A percentile compares a stretch with the other conserved stretches of the same genome.
Evolutionary conservation across 2,329 filamentous ascomycete species (phyloP).

Genomic region (Huntiella abstrusa): DNA sequence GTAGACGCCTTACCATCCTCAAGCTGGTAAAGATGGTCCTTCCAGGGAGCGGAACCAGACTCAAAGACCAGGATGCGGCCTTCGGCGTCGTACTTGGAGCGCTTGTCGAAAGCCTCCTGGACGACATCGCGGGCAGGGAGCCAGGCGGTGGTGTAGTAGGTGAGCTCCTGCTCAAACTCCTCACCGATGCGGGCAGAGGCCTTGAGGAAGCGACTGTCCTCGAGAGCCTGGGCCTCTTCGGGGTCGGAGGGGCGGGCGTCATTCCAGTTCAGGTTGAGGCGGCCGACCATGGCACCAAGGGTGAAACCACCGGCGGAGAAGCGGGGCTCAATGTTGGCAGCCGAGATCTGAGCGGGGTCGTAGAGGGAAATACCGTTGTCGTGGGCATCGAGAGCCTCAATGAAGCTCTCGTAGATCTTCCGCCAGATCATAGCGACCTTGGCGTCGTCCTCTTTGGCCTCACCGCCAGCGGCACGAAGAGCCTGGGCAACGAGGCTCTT

Average conservation of each 20-base stretch:
- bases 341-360: constrained; percentile 48
- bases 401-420: constrained; percentile 82
- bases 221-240: constrained; percentile 40
- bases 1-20: constrained; percentile 46
- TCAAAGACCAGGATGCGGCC: constrained; percentile 71
- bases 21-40: constrained; percentile 82
- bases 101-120: constrained; percentile 51
- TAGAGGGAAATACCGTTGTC: constrained; percentile 86
- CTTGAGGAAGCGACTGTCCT: constrained; percentile 60
- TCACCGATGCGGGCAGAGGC: constrained; percentile 76
- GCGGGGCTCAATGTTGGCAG: constrained; percentile 59
- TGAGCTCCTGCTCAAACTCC: constrained; percentile 66
- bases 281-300: constrained; percentile 64
- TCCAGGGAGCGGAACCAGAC: constrained; percentile 70
- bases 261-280: constrained; percentile 69
- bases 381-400: constrained; percentile 92
- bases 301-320: constrained; percentile 71
- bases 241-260: constrained; percentile 36
- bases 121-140: constrained; percentile 72
- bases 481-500: constrained; percentile 53
- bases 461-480: constrained; percentile 19
- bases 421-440: constrained; percentile 61
- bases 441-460: constrained; percentile 37
- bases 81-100: constrained; percentile 47
- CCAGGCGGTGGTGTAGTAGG: constrained; percentile 61